phyloP scores from a whole-genome alignment of 2,329 filamentous ascomycete genomes.

The Fusarium domesticum region DNA sequence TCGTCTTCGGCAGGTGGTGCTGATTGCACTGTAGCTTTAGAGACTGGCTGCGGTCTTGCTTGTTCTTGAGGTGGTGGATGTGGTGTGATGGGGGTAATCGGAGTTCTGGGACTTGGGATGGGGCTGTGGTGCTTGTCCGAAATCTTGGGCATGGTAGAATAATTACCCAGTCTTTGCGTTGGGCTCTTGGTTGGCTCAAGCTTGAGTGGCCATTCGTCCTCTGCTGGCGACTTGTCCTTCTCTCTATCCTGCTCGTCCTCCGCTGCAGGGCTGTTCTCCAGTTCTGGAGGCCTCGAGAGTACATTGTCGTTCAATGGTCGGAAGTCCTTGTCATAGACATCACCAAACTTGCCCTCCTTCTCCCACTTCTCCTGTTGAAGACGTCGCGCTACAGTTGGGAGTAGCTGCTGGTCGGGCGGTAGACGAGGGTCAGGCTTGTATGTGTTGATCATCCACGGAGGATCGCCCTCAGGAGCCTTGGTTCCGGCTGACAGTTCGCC shows the following conservation, averaged over 20 bases:
- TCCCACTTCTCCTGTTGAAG: constrained; percentile 96
- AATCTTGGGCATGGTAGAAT: constrained; percentile 63
- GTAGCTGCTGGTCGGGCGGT: constrained; percentile 90
- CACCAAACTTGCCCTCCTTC: constrained; percentile 82
- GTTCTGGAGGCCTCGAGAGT: constrained; percentile 40
- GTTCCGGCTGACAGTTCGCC: constrained; percentile 49
- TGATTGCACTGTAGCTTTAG: constrained; percentile 11
- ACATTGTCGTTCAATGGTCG: constrained; percentile 72
- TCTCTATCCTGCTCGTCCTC: constrained; percentile 6
- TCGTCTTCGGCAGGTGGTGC: constrained; percentile 31
- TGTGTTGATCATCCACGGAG: constrained; percentile 90
- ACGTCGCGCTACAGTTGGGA: constrained; percentile 87
- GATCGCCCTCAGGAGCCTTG: constrained; percentile 85
- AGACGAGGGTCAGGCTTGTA: constrained; percentile 94
- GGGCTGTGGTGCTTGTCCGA: constrained; percentile 35
- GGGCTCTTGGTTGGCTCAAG: constrained; percentile 47
- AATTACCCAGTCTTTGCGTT: constrained; percentile 45
- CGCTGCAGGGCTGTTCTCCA: constrained; percentile 12
- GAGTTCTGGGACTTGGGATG: constrained; percentile 46
- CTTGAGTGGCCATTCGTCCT: constrained; percentile 60
- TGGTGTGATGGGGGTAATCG: constrained; percentile 37
- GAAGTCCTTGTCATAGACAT: constrained; percentile 83
- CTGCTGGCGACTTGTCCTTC: constrained; percentile 11
- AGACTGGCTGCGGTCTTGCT: constrained; percentile 13
- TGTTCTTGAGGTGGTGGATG: constrained; percentile 24